Evolutionary conservation across 1,284 basidiomycete species (phyloP).

Genomic region (Ceratobasidium sp.): DNA sequence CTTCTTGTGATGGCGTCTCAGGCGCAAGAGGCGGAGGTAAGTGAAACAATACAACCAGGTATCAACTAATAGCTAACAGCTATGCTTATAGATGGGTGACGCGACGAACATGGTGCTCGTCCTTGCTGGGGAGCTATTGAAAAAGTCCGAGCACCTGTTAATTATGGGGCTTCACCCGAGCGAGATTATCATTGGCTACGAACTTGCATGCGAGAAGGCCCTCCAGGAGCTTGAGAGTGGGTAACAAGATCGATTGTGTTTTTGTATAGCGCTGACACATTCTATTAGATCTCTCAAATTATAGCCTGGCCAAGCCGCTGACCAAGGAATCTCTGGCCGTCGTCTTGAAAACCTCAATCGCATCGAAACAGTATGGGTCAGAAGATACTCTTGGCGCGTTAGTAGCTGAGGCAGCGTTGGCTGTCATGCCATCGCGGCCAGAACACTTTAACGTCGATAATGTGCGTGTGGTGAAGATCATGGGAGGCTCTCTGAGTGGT

Average conservation of each 20-base stretch:
- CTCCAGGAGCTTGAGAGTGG: constrained; percentile 91
- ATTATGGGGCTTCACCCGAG: constrained; percentile 98
- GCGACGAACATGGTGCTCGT: constrained; percentile 97
- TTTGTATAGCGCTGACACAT: constrained; percentile 1
- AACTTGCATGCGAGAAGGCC: constrained; percentile 90
- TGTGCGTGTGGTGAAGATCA: constrained; percentile 98
- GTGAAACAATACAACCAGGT: constrained; percentile 51
- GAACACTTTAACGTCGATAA: constrained; percentile 98
- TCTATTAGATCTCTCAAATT: constrained; percentile 71
- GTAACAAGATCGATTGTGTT: constrained; percentile 55
- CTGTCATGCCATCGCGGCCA: constrained; percentile 90
- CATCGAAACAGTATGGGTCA: constrained; percentile 96
- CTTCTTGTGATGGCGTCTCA: constrained; percentile 97
- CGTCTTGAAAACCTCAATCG: constrained; percentile 92
- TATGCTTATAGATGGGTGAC: constrained; percentile 86
- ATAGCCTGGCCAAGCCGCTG: constrained; percentile 81
- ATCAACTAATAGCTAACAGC: neutral
- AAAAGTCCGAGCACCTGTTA: constrained; percentile 92
- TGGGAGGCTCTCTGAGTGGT: constrained; percentile 88
- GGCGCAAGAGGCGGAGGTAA: constrained; percentile 91
- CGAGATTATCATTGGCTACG: constrained; percentile 95
- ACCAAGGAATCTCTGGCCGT: constrained; percentile 81
- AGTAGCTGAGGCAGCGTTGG: constrained; percentile 92
- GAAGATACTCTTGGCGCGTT: constrained; percentile 88
- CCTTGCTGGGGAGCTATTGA: constrained; percentile 94